phyloP scores from a whole-genome alignment of 2,329 filamentous ascomycete genomes.

The Claviceps sorghi region DNA sequence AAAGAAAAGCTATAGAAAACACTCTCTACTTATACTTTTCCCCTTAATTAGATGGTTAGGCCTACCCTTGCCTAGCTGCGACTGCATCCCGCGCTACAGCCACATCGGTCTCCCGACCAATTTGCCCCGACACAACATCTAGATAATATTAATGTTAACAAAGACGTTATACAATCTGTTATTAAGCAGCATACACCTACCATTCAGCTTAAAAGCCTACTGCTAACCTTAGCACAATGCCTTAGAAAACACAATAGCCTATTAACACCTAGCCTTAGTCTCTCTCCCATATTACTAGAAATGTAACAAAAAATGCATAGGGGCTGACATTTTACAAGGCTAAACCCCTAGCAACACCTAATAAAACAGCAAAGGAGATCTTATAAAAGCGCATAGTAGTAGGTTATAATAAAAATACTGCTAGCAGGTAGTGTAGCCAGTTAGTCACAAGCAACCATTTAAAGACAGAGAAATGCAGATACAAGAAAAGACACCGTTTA shows the following conservation, averaged over 20 bases:
- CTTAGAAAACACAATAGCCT: conserved; percentile 2
- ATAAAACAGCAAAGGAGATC: neutral
- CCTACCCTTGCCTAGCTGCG: too few species aligned
- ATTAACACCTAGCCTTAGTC: neutral
- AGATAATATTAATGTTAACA: too few species aligned
- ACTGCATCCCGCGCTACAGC: too few species aligned
- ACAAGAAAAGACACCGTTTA: neutral
- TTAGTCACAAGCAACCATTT: neutral
- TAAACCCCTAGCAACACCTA: neutral
- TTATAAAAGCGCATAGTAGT: neutral
- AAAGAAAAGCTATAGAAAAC: too few species aligned
- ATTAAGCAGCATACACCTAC: neutral
- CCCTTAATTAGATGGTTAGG: too few species aligned
- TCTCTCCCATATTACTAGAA: neutral
- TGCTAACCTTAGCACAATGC: neutral
- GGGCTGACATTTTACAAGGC: neutral
- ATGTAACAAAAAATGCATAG: too few species aligned
- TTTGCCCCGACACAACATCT: too few species aligned
- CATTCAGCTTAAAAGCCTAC: conserved; percentile 1
- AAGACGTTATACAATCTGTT: neutral
- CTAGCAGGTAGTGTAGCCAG: neutral
- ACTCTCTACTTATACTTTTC: too few species aligned
- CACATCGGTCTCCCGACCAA: too few species aligned
- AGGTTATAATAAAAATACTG: neutral
- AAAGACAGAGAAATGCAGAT: neutral